A percentile compares a stretch with the other conserved stretches of the same genome.
Evolutionary conservation across 2,329 filamentous ascomycete species (phyloP).

Genomic region (Diaporthe citrichinensis): DNA sequence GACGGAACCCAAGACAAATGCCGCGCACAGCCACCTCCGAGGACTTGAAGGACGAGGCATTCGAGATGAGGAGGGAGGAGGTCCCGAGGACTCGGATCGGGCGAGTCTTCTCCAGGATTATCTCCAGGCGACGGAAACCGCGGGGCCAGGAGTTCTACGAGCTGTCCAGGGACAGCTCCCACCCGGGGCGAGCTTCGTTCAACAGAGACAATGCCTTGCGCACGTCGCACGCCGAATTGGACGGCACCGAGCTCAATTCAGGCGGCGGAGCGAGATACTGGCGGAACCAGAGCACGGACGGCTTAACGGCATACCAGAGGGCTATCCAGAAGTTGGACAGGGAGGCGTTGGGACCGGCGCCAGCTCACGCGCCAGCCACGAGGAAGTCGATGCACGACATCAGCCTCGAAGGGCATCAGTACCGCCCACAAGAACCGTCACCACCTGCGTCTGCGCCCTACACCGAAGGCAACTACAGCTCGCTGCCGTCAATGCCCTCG

Average conservation of each 20-base stretch:
- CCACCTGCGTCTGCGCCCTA: constrained; percentile 53
- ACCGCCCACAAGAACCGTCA: constrained; percentile 51
- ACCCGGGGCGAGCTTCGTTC: constrained; percentile 45
- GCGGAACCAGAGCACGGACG: constrained; percentile 56
- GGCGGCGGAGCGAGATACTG: constrained; percentile 53
- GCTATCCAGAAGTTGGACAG: constrained; percentile 65
- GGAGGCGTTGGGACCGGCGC: constrained; percentile 65
- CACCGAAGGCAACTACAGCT: constrained; percentile 55
- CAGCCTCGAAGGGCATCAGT: constrained; percentile 49
- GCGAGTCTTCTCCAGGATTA: constrained; percentile 38
- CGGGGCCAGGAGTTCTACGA: constrained; percentile 59
- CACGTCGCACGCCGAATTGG: constrained; percentile 63
- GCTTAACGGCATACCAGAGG: constrained; percentile 64
- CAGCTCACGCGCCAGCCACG: constrained; percentile 61
- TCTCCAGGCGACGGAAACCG: constrained; percentile 39
- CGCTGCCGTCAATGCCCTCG: constrained; percentile 61
- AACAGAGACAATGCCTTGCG: constrained; percentile 66
- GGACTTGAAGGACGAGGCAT: constrained; percentile 31
- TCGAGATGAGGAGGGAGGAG: constrained; percentile 9
- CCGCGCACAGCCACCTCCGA: constrained; percentile 12
- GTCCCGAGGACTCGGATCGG: constrained; percentile 26
- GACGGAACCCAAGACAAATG: constrained; percentile 1
- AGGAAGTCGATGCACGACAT: constrained; percentile 54
- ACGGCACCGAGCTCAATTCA: constrained; percentile 53
- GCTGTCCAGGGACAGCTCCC: constrained; percentile 49